phyloP scores from a whole-genome alignment of 371 early-diverging fungal genomes.

The Nematocida ironsii region DNA sequence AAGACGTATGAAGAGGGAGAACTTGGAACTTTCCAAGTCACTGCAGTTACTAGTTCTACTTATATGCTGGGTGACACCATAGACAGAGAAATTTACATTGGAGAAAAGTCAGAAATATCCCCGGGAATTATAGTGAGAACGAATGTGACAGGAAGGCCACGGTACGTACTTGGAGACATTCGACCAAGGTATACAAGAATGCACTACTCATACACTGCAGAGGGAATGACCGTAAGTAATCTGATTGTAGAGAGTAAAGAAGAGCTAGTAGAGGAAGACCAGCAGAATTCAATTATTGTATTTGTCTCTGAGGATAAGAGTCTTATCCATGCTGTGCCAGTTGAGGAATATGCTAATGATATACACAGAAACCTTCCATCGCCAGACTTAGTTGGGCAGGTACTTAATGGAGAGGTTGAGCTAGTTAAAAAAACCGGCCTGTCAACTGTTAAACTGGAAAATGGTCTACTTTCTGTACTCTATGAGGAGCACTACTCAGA shows the following conservation, averaged over 20 bases:
- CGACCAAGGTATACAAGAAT: conserved; percentile 5
- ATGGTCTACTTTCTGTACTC: neutral
- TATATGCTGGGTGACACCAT: conserved; percentile 10
- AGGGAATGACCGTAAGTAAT: conserved; percentile 19
- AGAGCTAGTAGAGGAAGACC: conserved; percentile 8
- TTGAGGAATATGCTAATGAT: conserved; percentile 6
- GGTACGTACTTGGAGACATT: conserved; percentile 16
- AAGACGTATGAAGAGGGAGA: conserved; percentile 15
- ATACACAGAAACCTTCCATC: conserved; percentile 3
- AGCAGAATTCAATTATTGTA: conserved; percentile 18
- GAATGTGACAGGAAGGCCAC: conserved; percentile 33
- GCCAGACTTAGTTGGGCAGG: conserved; percentile 2
- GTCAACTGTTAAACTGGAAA: neutral
- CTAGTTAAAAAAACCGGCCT: neutral
- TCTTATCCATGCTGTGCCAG: conserved; percentile 20
- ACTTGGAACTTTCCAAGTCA: conserved; percentile 33
- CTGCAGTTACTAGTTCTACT: neutral
- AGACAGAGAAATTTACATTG: conserved; percentile 53
- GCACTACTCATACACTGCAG: conserved; percentile 23
- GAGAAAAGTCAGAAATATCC: conserved; percentile 20
- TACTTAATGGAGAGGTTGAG: neutral
- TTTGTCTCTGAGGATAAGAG: conserved; percentile 46
- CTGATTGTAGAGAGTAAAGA: conserved; percentile 31
- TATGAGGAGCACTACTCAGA: conserved; percentile 36
- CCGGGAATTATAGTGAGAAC: conserved; percentile 32